Evolutionary conservation across 768 basidiomycete species (phyloP), one percentile per base, ranked within the genome.

Genomic region (Boletellus ananiceps): DNA sequence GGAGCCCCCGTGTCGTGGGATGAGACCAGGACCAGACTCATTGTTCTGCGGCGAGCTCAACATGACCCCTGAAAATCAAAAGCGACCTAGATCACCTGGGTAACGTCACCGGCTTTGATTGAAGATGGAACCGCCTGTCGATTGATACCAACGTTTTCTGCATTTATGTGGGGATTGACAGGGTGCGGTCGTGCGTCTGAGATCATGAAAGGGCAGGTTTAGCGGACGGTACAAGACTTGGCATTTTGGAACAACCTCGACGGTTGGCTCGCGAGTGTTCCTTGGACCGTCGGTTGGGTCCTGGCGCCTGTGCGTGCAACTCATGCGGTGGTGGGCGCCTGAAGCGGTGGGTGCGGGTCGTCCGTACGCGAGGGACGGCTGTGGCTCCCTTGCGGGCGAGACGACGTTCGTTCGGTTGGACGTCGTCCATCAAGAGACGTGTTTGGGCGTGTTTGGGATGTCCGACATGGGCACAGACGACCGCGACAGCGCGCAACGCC

Each of bases 361-460:
- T 16, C 21, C 56, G 52, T 19, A 73, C 63, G 14, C 47, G 56
- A 4, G 71, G 72, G 3, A 73, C 46, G 14, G 33, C 18, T 0
- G 60, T 38, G 7, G 45, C 57, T 0, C 72, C 70, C 47, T 72
- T 73, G 35, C 68, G 65, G 23, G 62, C 47, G 46, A 66, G 57
- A 40, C 70, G 70, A 5, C 62, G 49, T 51, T 73, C 71, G 51
- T 74, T 73, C 16, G 70, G 71, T 44, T 75, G 73, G 2, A 52
- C 51, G 51, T 74, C 73, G 51, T 75, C 73, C 62, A 63, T 59
- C 39, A 33, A 40, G 35, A 5, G 40, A 31, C 16, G 15, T 50
- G 36, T 57, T 63, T 61, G 47, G 55, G 47, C 12, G 42, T 68
- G 46, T 68, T 68, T 64, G 23, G 1, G 21, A n/a, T 38, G 35